Evolutionary conservation across 106 monocot species (phyloP).

Genomic region (Allium cepa): DNA sequence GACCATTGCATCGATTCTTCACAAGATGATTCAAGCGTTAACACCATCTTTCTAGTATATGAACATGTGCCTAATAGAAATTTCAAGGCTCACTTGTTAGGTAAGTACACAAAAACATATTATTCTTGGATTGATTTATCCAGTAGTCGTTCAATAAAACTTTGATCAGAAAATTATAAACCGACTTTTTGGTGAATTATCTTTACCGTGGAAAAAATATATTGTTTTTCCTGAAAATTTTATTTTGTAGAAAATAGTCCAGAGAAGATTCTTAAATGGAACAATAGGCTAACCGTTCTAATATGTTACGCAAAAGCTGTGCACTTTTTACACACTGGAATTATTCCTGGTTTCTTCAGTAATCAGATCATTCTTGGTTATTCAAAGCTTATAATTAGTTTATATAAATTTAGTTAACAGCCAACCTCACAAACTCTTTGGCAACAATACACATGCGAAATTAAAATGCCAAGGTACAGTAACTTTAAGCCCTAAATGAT

Average conservation of each 20-base stretch:
- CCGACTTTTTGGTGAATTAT: no score
- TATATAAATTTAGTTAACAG: no score
- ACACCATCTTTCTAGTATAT: slow-evolving; percentile 79
- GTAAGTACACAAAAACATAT: slow-evolving; percentile 19
- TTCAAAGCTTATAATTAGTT: no score
- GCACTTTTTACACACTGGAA: slow-evolving; percentile 83
- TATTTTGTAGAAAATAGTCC: slow-evolving; percentile 30
- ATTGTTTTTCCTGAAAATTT: slow-evolving; percentile 4
- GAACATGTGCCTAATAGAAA: slow-evolving; percentile 73
- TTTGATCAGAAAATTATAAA: no score
- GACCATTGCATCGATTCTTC: slow-evolving; percentile 81
- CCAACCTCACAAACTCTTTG: no score
- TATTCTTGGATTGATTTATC: neutral
- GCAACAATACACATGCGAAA: no score
- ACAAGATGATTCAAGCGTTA: slow-evolving; percentile 56
- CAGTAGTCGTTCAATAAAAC: no score
- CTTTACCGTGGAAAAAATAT: no score
- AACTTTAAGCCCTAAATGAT: no score
- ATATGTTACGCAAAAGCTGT: slow-evolving; percentile 77
- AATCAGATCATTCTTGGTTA: slow-evolving; percentile 46
- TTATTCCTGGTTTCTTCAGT: slow-evolving; percentile 84
- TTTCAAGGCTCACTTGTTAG: slow-evolving; percentile 60
- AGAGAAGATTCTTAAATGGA: slow-evolving; percentile 74
- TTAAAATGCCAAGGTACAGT: no score
- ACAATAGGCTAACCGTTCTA: slow-evolving; percentile 59